Percentiles rank a stretch among this genome's conserved stretches.
Evolutionary conservation across 2,329 filamentous ascomycete species (phyloP).

Genomic region (Ophiostoma piceae): DNA sequence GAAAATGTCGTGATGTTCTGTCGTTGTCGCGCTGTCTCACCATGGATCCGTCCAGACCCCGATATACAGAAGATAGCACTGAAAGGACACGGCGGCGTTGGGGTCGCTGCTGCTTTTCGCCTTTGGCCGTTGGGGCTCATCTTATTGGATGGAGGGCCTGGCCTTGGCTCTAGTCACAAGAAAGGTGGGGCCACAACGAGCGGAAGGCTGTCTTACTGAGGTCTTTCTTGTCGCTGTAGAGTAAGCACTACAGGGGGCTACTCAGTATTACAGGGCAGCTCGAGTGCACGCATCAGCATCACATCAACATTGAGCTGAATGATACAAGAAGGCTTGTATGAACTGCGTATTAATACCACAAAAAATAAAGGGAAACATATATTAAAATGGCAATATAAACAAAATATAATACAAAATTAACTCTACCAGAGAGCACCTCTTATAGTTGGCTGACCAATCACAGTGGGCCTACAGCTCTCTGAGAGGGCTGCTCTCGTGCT

Average conservation of each 20-base stretch:
- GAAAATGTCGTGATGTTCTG: not conserved
- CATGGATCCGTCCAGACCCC: not conserved
- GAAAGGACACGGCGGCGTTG: slow-evolving; percentile 14
- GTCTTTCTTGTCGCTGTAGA: too few relatives aligned
- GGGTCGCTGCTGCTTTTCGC: not conserved
- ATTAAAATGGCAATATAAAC: too few relatives aligned
- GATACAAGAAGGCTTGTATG: too few relatives aligned
- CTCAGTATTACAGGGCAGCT: not conserved
- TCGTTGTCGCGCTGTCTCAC: not conserved
- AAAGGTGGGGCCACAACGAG: not conserved
- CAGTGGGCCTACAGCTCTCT: not conserved
- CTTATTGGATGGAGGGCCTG: not conserved
- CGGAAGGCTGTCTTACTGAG: not conserved
- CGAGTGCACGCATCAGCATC: not conserved
- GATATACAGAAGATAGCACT: not conserved
- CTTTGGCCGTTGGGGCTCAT: not conserved
- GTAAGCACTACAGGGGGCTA: too few relatives aligned
- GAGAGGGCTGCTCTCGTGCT: not conserved
- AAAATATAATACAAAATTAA: too few relatives aligned
- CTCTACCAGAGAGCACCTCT: not conserved
- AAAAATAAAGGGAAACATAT: too few relatives aligned
- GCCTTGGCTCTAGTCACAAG: not conserved
- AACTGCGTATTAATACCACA: too few relatives aligned
- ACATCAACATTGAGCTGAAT: too few relatives aligned
- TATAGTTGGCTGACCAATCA: not conserved